A percentile compares a stretch with the other conserved stretches of the same genome.
Evolutionary conservation across 2,329 filamentous ascomycete species (phyloP).

Genomic region (Talaromyces sp.): DNA sequence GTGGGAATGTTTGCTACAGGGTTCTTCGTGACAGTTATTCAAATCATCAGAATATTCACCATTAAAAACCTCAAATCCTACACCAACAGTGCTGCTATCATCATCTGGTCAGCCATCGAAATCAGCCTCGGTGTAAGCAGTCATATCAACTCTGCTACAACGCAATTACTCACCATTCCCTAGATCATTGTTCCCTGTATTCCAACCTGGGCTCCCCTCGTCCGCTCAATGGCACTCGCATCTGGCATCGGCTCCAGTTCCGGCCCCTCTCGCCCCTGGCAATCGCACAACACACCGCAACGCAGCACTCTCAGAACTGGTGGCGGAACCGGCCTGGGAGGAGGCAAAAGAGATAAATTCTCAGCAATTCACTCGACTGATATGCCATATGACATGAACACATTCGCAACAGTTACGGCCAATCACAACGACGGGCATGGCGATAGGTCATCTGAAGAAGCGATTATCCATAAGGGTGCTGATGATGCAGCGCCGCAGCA

Average conservation of each 20-base stretch:
- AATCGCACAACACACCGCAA: neutral
- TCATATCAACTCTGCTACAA: neutral
- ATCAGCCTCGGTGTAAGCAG: conserved; percentile 40
- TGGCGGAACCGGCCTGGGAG: neutral
- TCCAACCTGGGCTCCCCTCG: conserved; percentile 45
- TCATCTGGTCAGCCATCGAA: conserved; percentile 50
- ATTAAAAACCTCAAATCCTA: conserved; percentile 46
- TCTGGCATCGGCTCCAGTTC: conserved; percentile 3
- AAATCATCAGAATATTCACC: conserved; percentile 52
- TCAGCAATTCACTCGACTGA: neutral
- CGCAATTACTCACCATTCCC: neutral
- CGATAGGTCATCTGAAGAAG: conserved; percentile 1
- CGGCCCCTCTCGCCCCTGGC: neutral
- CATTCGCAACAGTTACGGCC: neutral
- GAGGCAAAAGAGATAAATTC: neutral
- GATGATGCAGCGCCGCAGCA: neutral
- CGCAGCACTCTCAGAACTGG: neutral
- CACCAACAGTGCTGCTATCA: conserved; percentile 43
- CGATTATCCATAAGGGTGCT: neutral
- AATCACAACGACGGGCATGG: neutral
- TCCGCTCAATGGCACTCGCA: conserved; percentile 25
- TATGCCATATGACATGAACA: neutral
- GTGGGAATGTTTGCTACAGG: conserved; percentile 48
- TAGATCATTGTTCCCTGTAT: conserved; percentile 42
- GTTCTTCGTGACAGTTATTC: conserved; percentile 52